Base-by-base conservation (phyloP, 2,329 filamentous ascomycete species). In the Fusarium gaditjirri region DNA sequence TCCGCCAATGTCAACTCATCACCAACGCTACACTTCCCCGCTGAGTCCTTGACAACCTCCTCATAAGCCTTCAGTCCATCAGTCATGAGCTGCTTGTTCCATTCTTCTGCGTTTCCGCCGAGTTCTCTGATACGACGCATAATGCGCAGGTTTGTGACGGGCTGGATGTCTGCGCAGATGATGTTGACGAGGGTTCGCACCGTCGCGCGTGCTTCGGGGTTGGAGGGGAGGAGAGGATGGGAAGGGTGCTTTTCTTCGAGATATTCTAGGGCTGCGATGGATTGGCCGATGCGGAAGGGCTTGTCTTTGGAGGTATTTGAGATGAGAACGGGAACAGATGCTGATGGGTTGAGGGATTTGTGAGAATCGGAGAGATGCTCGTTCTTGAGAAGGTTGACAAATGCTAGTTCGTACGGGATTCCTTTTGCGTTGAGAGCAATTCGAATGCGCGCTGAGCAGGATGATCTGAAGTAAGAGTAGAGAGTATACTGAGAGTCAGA, bases 381-480 rank as follows among this genome's bases (percentile, higher is more conserved):
- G 68, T 82, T 79, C 55, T 86, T 84, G 66, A 89, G 82, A 10
- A 90, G 84, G 74, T 90, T 87, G 76, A 90, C 80, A 57, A 83
- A 82, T 36, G 84, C 78, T 25, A 82, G 78, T 11, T 83, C 82
- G 71, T 86, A 87, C 5, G 81, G 71, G 57, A 91, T 83, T 27
- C 76, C 76, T 72, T 91, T 91, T 55, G 89, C 81, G 61, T 87
- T 81, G 3, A 90, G 81, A 16, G 88, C 87, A 65, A 91, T 91
- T 49, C 88, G 88, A 9, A 92, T 81, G 17, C 90, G 86, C 2
- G 86, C 88, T 2, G 88, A 87, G 80, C 89, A 91, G 21, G 88
- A 90, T 52, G 89, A 91, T 69, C 88, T 84, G 80, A 87, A 90
- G 81, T 90, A 91, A 67, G 84, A 87, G 81, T 91, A 86, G 14